Evolutionary conservation across 805 yeast species (phyloP).

Genomic region (Candida krabiensis): DNA sequence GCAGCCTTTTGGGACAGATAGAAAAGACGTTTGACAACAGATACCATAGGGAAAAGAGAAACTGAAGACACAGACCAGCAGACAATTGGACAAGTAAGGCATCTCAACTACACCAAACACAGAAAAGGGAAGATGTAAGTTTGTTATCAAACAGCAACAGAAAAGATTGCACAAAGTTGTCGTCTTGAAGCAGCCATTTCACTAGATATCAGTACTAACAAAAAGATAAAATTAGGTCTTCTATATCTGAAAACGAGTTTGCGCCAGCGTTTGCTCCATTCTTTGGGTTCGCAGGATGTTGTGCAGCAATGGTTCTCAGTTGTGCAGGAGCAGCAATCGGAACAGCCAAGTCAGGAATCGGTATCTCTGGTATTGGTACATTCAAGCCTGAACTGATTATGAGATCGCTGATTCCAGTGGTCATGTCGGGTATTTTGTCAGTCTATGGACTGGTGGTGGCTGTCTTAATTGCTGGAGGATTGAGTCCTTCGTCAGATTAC

Average conservation of each 20-base stretch:
- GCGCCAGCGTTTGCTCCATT: slow-evolving; percentile 95
- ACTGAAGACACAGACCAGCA: too few species aligned
- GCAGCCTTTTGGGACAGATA: too few species aligned
- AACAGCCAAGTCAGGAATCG: slow-evolving; percentile 97
- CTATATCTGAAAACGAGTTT: slow-evolving; percentile 48
- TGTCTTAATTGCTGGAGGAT: slow-evolving; percentile 89
- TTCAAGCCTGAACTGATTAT: slow-evolving; percentile 96
- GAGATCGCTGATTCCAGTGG: slow-evolving; percentile 95
- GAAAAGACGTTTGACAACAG: too few species aligned
- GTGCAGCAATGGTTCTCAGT: slow-evolving; percentile 85
- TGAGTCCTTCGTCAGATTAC: slow-evolving; percentile 75
- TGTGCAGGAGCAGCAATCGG: slow-evolving; percentile 99
- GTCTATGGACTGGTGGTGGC: slow-evolving; percentile 97
- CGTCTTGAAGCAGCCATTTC: background rate
- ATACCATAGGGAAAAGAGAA: too few species aligned
- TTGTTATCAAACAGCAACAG: too few species aligned
- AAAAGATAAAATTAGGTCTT: slow-evolving; percentile 20
- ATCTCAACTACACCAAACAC: too few species aligned
- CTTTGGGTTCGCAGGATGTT: slow-evolving; percentile 97
- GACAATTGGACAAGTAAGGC: too few species aligned
- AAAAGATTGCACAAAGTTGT: too few species aligned
- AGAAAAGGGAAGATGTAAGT: too few species aligned
- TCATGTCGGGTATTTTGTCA: slow-evolving; percentile 96
- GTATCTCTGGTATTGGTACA: slow-evolving; percentile 97
- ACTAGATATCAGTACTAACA: background rate